Conservation (phyloP, 2,329 filamentous ascomycete genomes). For the Diplocarpon mali region DNA sequence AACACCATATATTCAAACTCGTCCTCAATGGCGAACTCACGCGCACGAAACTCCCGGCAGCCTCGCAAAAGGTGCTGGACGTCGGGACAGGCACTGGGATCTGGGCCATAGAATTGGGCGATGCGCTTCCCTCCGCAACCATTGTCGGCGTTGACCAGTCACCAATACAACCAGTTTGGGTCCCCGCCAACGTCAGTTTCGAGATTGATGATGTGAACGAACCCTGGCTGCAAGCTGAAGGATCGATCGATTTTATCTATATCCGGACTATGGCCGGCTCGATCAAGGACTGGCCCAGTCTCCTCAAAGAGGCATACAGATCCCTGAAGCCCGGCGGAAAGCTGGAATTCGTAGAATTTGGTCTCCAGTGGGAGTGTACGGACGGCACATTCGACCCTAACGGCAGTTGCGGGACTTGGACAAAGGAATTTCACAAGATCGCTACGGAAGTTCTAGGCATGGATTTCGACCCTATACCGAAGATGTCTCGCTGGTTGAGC, state of each 20-base stretch:
- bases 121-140: conserved; percentile 33
- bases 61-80: conserved; percentile 27
- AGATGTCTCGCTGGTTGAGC: conserved; percentile 21
- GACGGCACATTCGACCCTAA: conserved; percentile 12
- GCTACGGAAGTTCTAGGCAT: conserved; percentile 9
- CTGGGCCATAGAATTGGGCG: conserved; percentile 32
- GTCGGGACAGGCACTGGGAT: conserved; percentile 32
- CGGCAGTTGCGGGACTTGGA: conserved; percentile 9
- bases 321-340: conserved; percentile 15
- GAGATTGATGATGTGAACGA: conserved; percentile 52
- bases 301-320: conserved; percentile 40
- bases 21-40: conserved; percentile 9
- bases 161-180: conserved; percentile 46
- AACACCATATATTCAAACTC: conserved; percentile 15
- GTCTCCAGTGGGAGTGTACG: conserved; percentile 10
- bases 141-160: conserved; percentile 50
- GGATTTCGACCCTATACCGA: conserved; percentile 14
- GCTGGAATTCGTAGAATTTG: conserved; percentile 15
- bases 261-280: conserved; percentile 44
- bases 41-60: conserved; percentile 16
- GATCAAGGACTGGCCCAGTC: conserved; percentile 38
- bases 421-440: conserved; percentile 3
- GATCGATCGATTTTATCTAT: conserved; percentile 48
- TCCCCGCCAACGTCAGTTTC: conserved; percentile 50
- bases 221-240: conserved; percentile 30